Base-by-base conservation (phyloP, 140 eudicot species). In the Senecio squalidus region DNA sequence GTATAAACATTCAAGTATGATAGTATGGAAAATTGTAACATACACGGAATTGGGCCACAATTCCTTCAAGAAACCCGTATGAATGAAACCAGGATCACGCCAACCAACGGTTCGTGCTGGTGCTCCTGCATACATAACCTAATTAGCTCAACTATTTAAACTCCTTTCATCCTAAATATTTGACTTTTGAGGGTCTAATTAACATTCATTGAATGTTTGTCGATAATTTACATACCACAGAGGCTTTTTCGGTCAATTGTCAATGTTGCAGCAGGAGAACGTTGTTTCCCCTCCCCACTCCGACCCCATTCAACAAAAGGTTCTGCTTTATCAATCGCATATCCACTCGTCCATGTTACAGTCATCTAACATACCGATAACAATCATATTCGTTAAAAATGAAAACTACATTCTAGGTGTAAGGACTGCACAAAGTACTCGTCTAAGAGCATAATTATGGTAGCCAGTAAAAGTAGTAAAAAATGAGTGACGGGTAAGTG, bases 341-440 rank as follows among this genome's bases (percentile, higher is more conserved):
- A 92, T 62, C 98, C 98, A 67, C 98, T 92, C 3, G 98, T 92
- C 98, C 98, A 92, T 1, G 98, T 87, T 47, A 92, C 78, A n/a
- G 80, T 76, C 86, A 82, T 79, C 91, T 80, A 59, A 55, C 18
- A 74, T 55, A 13, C 66, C 64, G 14, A 44, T 16, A 29, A 52
- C 49, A 59, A 14, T 20, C 4, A 39, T 41, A 29, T 14, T n/a
- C 20, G 23, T 36, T 6, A 9, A 24, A 27, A 9, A 16, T n/a
- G 21, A 5, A 30, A 4, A 25, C 17, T 4, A 51, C 50, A 16
- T 3, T 30, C n/a, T 26, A 33, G 3, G 15, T 38, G 11, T 26
- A 40, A 9, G 38, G 44, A 66, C 11, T 53, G 22, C 6, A 0
- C 9, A 16, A 56, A 53, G 36, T 20, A 25, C 7, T 9, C 11